Evolutionary conservation across 2,329 filamentous ascomycete species (phyloP).

Genomic region (Aureobasidium melanogenum): DNA sequence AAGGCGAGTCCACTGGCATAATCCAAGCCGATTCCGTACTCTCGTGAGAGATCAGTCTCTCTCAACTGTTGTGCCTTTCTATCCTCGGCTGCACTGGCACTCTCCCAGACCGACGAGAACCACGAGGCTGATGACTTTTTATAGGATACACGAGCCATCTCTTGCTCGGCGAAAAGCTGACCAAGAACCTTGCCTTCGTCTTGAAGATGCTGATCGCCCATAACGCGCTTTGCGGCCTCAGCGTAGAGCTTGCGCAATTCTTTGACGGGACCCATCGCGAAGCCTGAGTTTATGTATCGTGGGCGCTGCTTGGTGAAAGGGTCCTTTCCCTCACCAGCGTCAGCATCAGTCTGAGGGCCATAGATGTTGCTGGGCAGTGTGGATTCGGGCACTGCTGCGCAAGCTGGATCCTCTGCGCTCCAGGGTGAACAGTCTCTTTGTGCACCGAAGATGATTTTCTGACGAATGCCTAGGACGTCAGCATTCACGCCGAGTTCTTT

Average conservation of each 20-base stretch:
- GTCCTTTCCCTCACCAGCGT: slow-evolving; percentile 32
- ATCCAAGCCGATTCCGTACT: slow-evolving; percentile 25
- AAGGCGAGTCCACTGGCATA: slow-evolving; percentile 21
- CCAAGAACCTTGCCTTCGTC: slow-evolving; percentile 29
- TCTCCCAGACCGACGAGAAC: neutral
- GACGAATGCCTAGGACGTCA: slow-evolving; percentile 33
- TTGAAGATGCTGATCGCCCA: slow-evolving; percentile 21
- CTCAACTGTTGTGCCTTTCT: slow-evolving; percentile 2
- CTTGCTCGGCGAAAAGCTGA: slow-evolving; percentile 25
- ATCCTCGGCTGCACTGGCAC: neutral
- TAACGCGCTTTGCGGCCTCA: slow-evolving; percentile 25
- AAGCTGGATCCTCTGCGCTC: slow-evolving; percentile 37
- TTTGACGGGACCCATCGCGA: slow-evolving; percentile 19
- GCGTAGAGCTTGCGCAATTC: slow-evolving; percentile 22
- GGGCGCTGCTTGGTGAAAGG: slow-evolving; percentile 29
- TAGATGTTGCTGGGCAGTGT: slow-evolving; percentile 41
- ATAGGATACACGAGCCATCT: slow-evolving; percentile 22
- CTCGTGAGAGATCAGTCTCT: slow-evolving; percentile 24
- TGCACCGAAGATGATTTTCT: slow-evolving; percentile 48
- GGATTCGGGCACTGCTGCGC: slow-evolving; percentile 44
- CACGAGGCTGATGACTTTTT: slow-evolving; percentile 5
- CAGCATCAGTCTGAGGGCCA: slow-evolving; percentile 38
- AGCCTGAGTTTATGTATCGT: slow-evolving; percentile 28
- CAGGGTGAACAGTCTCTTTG: slow-evolving; percentile 45
- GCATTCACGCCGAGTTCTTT: slow-evolving; percentile 20